Conservation (phyloP, 2,329 filamentous ascomycete genomes). For the Penicillium sp. region DNA sequence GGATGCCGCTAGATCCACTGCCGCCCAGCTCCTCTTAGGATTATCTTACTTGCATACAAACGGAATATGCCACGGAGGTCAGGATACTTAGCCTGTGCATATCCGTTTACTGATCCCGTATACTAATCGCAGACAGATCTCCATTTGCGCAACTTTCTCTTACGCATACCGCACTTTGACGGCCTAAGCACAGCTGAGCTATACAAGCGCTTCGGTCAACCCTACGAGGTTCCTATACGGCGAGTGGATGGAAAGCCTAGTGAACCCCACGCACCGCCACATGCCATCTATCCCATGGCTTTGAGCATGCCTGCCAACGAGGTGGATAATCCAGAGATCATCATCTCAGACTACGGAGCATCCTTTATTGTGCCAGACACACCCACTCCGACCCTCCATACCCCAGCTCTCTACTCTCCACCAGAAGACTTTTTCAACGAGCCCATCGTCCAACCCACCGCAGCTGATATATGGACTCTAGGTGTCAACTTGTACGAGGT, state of each 20-base stretch:
- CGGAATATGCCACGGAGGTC: conserved; percentile 23
- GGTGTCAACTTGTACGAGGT: conserved; percentile 21
- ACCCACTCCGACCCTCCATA: conserved; percentile 20
- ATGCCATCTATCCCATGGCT: conserved; percentile 20
- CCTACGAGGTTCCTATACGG: conserved; percentile 15
- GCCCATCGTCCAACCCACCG: conserved; percentile 11
- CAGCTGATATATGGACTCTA: conserved; percentile 24
- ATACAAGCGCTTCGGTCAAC: conserved; percentile 21
- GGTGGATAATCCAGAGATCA: conserved; percentile 18
- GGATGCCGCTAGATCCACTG: conserved; percentile 20
- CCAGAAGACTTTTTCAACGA: conserved; percentile 19
- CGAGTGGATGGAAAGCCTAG: conserved; percentile 22
- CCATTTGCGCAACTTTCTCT: conserved; percentile 18
- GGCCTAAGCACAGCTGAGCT: conserved; percentile 16
- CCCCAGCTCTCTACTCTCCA: conserved; percentile 20
- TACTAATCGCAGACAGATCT: conserved; percentile 13
- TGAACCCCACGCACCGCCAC: conserved; percentile 19
- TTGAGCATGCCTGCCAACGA: conserved; percentile 22
- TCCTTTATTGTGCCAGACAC: conserved; percentile 21
- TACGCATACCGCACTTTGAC: conserved; percentile 7
- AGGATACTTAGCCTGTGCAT: conserved; percentile 3
- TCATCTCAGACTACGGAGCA: conserved; percentile 26
- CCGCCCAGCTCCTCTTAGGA: conserved; percentile 21
- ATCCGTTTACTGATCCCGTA: background rate
- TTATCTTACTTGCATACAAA: conserved; percentile 20